phyloP scores from a whole-genome alignment of 75 land plant species.

The Adiantum capillusveneris region DNA sequence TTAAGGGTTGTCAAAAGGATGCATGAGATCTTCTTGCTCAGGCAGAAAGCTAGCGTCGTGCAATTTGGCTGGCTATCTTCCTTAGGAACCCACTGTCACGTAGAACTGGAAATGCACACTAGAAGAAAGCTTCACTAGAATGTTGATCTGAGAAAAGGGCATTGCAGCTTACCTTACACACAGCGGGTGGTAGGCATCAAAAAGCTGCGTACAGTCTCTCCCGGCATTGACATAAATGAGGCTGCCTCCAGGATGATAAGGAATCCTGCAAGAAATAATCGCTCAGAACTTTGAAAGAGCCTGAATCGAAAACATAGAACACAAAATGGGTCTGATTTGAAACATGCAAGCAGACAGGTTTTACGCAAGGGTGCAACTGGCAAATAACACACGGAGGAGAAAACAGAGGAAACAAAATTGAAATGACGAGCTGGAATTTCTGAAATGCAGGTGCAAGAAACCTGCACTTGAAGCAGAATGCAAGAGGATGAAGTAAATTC shows the following conservation, averaged over 20 bases:
- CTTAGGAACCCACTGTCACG: too few relatives aligned
- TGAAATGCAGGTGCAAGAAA: neutral
- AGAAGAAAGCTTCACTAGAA: too few relatives aligned
- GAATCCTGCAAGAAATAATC: conserved; percentile 20
- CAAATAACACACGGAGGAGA: neutral
- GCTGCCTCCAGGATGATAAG: conserved; percentile 30
- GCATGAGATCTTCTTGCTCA: too few relatives aligned
- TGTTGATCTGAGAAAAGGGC: too few relatives aligned
- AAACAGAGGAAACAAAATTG: conserved; percentile 3
- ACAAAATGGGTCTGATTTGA: neutral
- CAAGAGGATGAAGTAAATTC: too few relatives aligned
- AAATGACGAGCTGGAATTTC: neutral
- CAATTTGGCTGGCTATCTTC: too few relatives aligned
- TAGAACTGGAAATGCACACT: too few relatives aligned
- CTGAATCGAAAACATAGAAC: neutral
- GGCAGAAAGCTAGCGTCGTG: too few relatives aligned
- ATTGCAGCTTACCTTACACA: conserved; percentile 32
- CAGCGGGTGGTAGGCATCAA: conserved; percentile 34
- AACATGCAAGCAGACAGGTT: neutral
- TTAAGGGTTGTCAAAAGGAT: too few relatives aligned
- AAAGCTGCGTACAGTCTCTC: conserved; percentile 27
- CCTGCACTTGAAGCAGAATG: too few relatives aligned
- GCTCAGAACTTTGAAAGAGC: neutral
- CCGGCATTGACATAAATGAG: conserved; percentile 29
- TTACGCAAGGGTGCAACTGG: neutral